Evolutionary conservation across 345 rosid genomes (phyloP).

Genomic region (Kandelia obovata): DNA sequence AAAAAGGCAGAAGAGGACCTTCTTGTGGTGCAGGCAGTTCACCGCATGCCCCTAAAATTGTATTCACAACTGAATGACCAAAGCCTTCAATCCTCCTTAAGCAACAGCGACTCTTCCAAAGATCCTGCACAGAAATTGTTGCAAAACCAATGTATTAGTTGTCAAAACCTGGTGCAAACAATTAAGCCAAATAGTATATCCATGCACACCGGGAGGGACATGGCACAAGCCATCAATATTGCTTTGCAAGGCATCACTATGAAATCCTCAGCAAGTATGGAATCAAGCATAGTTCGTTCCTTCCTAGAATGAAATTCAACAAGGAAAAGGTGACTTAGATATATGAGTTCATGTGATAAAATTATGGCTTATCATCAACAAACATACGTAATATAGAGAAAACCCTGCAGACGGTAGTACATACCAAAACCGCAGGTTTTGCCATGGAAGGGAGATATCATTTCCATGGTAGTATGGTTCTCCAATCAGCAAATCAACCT

Average conservation of each 20-base stretch:
- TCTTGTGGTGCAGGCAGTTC: conserved; percentile 52
- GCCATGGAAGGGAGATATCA: conserved; percentile 89
- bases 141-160: not conserved
- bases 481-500: conserved; percentile 82
- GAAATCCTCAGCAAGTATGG: conserved; percentile 56
- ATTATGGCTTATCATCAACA: not conserved
- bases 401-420: conserved; percentile 1
- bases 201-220: conserved; percentile 76
- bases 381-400: not conserved
- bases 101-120: conserved; percentile 75
- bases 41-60: conserved; percentile 79
- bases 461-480: conserved; percentile 80
- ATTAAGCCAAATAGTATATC: not conserved
- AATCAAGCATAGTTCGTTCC: conserved; percentile 64
- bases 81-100: conserved; percentile 77
- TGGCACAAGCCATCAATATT: conserved; percentile 69
- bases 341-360: too few relatives aligned
- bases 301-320: conserved; percentile 45
- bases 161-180: not conserved
- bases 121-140: conserved; percentile 46
- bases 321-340: not conserved
- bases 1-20: conserved; percentile 68
- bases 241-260: conserved; percentile 78
- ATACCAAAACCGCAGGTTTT: conserved; percentile 90
- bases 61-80: conserved; percentile 73